These are phyloP conservation scores for Colletotrichum coccodes DNA, from an alignment of 2,329 filamentous ascomycete species.

Conservation along the genomic window DNA sequence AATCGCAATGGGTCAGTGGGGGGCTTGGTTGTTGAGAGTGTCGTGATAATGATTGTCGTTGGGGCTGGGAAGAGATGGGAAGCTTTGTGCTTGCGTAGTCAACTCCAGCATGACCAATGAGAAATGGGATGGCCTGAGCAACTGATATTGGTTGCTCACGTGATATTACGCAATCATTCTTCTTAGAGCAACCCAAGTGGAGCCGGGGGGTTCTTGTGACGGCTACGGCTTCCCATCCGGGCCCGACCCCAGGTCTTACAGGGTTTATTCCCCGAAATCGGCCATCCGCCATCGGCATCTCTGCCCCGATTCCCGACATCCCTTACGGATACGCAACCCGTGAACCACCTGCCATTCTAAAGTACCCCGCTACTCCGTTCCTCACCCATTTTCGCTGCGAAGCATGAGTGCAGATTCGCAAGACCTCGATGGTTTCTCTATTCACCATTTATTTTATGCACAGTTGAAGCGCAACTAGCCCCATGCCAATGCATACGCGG, in stretches of 20 bases:
- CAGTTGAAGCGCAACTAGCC: not conserved
- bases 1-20: not conserved
- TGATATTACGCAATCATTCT: constrained; percentile 5
- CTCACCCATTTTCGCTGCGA: not conserved
- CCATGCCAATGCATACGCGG: not conserved
- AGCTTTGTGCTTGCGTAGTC: not conserved
- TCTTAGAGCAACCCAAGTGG: not conserved
- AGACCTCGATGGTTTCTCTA: not conserved
- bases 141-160: not conserved
- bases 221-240: not conserved
- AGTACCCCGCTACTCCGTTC: not conserved
- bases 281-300: not conserved
- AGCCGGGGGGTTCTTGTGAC: not conserved
- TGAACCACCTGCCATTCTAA: not conserved
- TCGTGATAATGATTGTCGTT: not conserved
- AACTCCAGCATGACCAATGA: not conserved
- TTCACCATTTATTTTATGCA: too few species aligned
- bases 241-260: not conserved
- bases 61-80: not conserved
- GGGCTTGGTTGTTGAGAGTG: not conserved
- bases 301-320: constrained; percentile 1
- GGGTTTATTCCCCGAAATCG: not conserved
- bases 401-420: not conserved
- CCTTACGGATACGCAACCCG: not conserved
- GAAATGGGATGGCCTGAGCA: not conserved